Percentiles rank a stretch among this genome's conserved stretches.
phyloP scores from a whole-genome alignment of 192 early-diverging fungal genomes.

The Rhizoclosmatium globosum region DNA sequence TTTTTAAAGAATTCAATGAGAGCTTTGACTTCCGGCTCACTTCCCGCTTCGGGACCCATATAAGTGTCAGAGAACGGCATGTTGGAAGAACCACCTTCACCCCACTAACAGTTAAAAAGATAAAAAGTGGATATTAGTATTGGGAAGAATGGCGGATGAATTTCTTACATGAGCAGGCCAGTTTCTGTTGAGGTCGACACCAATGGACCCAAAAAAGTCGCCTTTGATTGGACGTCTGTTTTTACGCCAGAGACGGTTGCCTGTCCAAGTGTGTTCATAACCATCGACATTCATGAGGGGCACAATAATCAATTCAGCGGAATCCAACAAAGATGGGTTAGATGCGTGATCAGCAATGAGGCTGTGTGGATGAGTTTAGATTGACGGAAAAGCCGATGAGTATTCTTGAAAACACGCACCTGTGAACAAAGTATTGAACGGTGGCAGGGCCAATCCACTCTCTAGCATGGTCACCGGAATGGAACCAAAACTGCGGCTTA shows the following conservation, averaged over 20 bases:
- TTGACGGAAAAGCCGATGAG: too few species aligned
- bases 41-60: constrained; percentile 52
- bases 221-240: constrained; percentile 51
- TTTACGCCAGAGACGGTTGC: constrained; percentile 66
- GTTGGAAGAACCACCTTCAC: constrained; percentile 59
- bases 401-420: too few species aligned
- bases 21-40: constrained; percentile 62
- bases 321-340: constrained; percentile 51
- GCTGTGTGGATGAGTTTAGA: background rate
- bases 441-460: constrained; percentile 64
- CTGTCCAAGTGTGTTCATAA: constrained; percentile 60
- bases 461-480: constrained; percentile 61
- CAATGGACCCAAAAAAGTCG: constrained; percentile 35
- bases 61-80: constrained; percentile 61
- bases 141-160: constrained; percentile 43
- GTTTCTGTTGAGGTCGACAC: constrained; percentile 60
- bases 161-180: constrained; percentile 55
- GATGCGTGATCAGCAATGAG: constrained; percentile 50
- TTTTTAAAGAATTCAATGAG: constrained; percentile 56
- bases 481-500: constrained; percentile 52
- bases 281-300: constrained; percentile 70
- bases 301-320: constrained; percentile 61
- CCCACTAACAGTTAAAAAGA: constrained; percentile 45
- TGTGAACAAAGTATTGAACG: constrained; percentile 58
- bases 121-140: constrained; percentile 44